phyloP scores from a whole-genome alignment of 2,329 filamentous ascomycete genomes.

The Aspergillus ochraceus region DNA sequence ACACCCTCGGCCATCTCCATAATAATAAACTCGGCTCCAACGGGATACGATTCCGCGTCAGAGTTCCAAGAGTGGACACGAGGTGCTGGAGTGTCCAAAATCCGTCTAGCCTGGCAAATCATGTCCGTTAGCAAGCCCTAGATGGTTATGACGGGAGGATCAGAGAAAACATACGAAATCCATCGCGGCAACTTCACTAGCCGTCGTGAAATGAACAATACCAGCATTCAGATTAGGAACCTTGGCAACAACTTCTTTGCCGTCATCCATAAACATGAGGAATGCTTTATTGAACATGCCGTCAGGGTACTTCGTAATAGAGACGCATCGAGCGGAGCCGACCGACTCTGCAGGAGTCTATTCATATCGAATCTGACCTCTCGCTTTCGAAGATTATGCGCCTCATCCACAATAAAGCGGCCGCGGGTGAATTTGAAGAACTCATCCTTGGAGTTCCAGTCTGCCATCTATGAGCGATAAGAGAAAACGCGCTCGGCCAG shows the following conservation, averaged over 20 bases:
- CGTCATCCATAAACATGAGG: constrained; percentile 33
- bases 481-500: constrained; percentile 8
- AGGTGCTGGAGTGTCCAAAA: constrained; percentile 23
- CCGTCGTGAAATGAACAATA: constrained; percentile 29
- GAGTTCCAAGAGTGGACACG: constrained; percentile 24
- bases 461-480: constrained; percentile 18
- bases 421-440: constrained; percentile 33
- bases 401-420: constrained; percentile 28
- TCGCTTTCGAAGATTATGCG: constrained; percentile 22
- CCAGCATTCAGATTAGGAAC: constrained; percentile 36
- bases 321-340: constrained; percentile 17
- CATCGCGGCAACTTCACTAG: constrained; percentile 41
- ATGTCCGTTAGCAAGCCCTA: constrained; percentile 13
- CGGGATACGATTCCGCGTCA: constrained; percentile 17
- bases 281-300: constrained; percentile 32
- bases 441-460: constrained; percentile 28
- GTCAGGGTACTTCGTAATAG: constrained; percentile 27
- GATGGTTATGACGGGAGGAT: background rate
- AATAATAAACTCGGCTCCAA: constrained; percentile 23
- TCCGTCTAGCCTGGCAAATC: constrained; percentile 22
- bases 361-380: constrained; percentile 25
- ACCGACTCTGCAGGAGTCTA: constrained; percentile 21
- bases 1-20: constrained; percentile 26
- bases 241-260: constrained; percentile 31
- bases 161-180: constrained; percentile 19